Evolutionary conservation across 2,329 filamentous ascomycete species (phyloP), one percentile per base, ranked within the genome.

Genomic region (Teratosphaeria zuluensis): DNA sequence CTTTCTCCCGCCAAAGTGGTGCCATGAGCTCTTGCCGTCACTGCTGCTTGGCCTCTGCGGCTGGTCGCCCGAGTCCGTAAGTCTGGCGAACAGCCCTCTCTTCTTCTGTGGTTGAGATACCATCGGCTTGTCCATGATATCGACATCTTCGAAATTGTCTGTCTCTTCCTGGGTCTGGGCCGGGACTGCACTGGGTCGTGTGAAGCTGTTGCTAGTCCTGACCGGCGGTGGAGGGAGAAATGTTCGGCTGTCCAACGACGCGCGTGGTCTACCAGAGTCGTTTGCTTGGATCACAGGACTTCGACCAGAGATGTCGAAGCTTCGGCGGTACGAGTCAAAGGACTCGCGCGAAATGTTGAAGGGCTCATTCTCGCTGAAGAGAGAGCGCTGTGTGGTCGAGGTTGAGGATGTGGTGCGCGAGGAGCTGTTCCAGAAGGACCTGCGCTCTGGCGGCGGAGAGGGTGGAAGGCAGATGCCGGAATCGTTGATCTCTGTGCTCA

Each of bases 321-420:
- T 96, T 68, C 94, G 85, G 63, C 94, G 83, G 76, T 97, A 97
- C 2, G 92, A 96, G 73, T 97, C 94, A 70, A 97, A 97, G 1
- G 92, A 96, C 76, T 97, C 94, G 68, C 92, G 84, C 42, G 92
- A 96, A 72, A 97, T 97, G 63, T 88, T 90, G 72, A 97, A 97
- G 14, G 88, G 91, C 71, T 97, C 92, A 66, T 91, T 90, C 67
- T 86, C 85, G 48, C 56, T 53, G 60, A 89, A 78, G 66, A 87
- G 83, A 70, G 81, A 84, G 58, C 83, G 78, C 70, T 84, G 21
- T 80, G 52, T 31, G 32, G 24, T 30, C 56, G 75, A 77, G 24
- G 75, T 77, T 30, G 76, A 77, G 16, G 80, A 80, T 35, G 80
- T 77, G 58, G 75, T 76, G 31, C 76, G 79, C 24, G 77, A 83